Conservation (phyloP, 2,329 filamentous ascomycete genomes). For the Alternaria burnsii region DNA sequence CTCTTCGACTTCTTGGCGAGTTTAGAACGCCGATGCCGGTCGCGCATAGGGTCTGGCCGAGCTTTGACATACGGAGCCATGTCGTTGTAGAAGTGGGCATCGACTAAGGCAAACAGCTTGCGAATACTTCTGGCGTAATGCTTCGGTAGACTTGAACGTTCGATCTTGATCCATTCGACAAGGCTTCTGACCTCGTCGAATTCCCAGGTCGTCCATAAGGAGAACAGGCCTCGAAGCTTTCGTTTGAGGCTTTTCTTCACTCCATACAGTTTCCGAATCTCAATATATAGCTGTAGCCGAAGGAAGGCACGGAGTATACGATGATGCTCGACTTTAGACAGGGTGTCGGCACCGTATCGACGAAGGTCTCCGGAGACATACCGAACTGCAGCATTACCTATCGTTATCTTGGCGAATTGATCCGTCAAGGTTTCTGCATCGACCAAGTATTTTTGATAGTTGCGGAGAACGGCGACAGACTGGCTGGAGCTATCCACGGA, state of each 20-base stretch:
- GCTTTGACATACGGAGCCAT: neutral
- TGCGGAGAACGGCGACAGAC: neutral
- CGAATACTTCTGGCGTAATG: neutral
- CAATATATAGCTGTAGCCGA: neutral
- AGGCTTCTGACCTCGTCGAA: slow-evolving; percentile 9
- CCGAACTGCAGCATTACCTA: neutral
- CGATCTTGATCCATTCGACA: slow-evolving; percentile 9
- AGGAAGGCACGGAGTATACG: neutral
- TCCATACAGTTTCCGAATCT: neutral
- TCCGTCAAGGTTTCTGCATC: neutral
- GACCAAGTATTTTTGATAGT: neutral
- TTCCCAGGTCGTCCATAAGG: slow-evolving; percentile 1
- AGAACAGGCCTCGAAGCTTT: slow-evolving; percentile 1
- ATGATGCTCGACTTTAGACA: slow-evolving; percentile 6
- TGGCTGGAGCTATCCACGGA: neutral
- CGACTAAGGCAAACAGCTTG: neutral
- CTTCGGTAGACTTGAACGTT: neutral
- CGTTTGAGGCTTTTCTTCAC: neutral
- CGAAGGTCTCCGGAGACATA: neutral
- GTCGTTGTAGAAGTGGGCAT: neutral
- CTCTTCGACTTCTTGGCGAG: slow-evolving; percentile 1
- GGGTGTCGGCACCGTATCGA: neutral
- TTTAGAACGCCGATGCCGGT: neutral
- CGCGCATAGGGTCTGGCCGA: neutral
- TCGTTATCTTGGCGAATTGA: neutral